These are phyloP conservation scores for Escovopsis weberi DNA, from an alignment of 2,329 filamentous ascomycete genomes.

Conservation along the genomic window DNA sequence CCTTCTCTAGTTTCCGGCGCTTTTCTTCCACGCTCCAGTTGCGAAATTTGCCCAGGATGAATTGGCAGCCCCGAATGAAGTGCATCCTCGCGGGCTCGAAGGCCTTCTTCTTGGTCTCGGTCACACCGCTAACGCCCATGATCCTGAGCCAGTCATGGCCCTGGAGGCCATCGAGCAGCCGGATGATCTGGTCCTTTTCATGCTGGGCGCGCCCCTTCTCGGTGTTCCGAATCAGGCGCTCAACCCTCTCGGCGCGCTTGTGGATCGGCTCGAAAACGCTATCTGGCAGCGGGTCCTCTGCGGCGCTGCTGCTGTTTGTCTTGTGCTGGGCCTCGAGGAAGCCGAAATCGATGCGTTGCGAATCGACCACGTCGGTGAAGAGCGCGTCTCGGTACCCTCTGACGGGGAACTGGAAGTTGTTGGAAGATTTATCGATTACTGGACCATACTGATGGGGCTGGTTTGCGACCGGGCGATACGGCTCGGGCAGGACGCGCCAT, in stretches of 20 bases:
- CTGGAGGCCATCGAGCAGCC: conserved; percentile 65
- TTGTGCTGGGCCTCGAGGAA: conserved; percentile 34
- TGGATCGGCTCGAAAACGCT: conserved; percentile 39
- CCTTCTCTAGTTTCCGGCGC: conserved; percentile 60
- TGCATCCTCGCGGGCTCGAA: conserved; percentile 76
- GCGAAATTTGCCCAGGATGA: conserved; percentile 74
- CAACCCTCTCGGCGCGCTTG: conserved; percentile 43
- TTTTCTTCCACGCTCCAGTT: conserved; percentile 85
- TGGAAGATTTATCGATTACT: conserved; percentile 5
- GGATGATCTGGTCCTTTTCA: conserved; percentile 50
- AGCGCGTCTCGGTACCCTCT: conserved; percentile 41
- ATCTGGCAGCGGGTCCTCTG: conserved; percentile 42
- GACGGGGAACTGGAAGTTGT: conserved; percentile 19
- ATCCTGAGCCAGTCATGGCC: conserved; percentile 86
- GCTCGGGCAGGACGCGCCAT: conserved; percentile 14
- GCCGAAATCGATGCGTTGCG: conserved; percentile 40
- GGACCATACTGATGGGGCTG: conserved; percentile 10
- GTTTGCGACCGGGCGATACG: conserved; percentile 10
- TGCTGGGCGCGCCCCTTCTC: conserved; percentile 52
- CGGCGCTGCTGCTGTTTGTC: conserved; percentile 19
- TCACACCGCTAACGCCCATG: conserved; percentile 77
- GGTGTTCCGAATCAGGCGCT: conserved; percentile 47
- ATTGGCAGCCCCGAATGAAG: conserved; percentile 71
- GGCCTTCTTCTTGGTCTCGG: conserved; percentile 70
- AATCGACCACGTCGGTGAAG: conserved; percentile 41